Evolutionary conservation across 257 asterid species (phyloP).

Genomic region (Salvia miltiorrhiza): DNA sequence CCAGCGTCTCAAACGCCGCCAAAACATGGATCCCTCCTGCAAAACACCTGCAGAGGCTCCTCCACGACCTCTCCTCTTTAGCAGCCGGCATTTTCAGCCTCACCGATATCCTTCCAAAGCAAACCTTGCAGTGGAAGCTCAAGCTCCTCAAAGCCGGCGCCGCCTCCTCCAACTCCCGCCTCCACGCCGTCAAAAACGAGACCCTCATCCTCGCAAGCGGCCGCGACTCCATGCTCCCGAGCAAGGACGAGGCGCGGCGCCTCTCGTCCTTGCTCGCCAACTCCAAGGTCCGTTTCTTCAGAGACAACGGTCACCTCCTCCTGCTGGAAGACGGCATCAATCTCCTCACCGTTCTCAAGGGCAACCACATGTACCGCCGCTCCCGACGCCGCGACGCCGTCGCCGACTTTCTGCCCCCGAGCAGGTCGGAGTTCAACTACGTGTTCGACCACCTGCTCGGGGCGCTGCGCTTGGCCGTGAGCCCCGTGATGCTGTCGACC

Average conservation of each 20-base stretch:
- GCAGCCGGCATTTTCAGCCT: slow-evolving; percentile 49
- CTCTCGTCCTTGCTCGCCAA: slow-evolving; percentile 26
- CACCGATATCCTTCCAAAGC: slow-evolving; percentile 26
- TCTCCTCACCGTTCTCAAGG: slow-evolving; percentile 53
- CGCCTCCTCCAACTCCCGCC: slow-evolving; percentile 35
- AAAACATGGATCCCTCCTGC: slow-evolving; percentile 10
- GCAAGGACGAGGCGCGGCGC: slow-evolving; percentile 41
- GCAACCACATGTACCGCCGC: slow-evolving; percentile 51
- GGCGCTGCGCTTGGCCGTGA: slow-evolving; percentile 6
- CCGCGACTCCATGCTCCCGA: slow-evolving; percentile 44
- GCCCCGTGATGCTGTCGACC: slow-evolving; percentile 40
- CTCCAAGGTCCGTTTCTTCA: slow-evolving; percentile 32
- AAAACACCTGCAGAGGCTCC: slow-evolving; percentile 24
- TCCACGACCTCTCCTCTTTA: slow-evolving; percentile 24
- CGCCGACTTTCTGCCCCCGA: slow-evolving; percentile 65
- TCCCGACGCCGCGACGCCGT: slow-evolving; percentile 43
- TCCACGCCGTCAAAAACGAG: slow-evolving; percentile 38
- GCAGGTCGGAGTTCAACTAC: slow-evolving; percentile 51
- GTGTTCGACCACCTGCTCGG: slow-evolving; percentile 6
- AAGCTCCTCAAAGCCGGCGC: slow-evolving; percentile 41
- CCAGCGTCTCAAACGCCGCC: slow-evolving; percentile 9
- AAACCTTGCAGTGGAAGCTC: slow-evolving; percentile 39
- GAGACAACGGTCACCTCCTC: slow-evolving; percentile 38
- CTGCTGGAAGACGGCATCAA: slow-evolving; percentile 61
- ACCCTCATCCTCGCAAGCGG: slow-evolving; percentile 50